Conservation (phyloP, 1,284 basidiomycete species). For the Boletus semigastroideus region DNA sequence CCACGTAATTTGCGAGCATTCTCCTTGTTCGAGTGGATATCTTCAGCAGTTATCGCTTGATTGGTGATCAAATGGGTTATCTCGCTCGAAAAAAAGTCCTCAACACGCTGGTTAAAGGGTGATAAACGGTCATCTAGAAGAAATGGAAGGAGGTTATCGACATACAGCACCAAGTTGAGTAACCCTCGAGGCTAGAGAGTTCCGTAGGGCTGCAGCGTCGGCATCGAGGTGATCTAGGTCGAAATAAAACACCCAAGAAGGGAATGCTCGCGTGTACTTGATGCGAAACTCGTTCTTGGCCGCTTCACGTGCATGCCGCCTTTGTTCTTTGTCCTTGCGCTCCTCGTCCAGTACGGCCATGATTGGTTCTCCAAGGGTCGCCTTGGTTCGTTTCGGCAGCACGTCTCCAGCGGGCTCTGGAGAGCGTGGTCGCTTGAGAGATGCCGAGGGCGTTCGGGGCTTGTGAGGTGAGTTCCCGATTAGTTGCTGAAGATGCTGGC, state of each 20-base stretch:
- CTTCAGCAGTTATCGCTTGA: conserved; percentile 41
- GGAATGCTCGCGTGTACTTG: conserved; percentile 87
- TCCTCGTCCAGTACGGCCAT: conserved; percentile 29
- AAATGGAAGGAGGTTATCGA: conserved; percentile 17
- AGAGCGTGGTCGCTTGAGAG: conserved; percentile 61
- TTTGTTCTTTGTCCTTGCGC: conserved; percentile 43
- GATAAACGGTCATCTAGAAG: neutral
- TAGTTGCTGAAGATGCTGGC: conserved; percentile 35
- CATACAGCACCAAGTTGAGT: conserved; percentile 76
- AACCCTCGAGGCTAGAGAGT: conserved; percentile 55
- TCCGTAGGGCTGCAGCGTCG: conserved; percentile 44
- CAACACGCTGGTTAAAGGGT: conserved; percentile 55
- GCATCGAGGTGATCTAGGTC: conserved; percentile 63
- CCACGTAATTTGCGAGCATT: conserved; percentile 43
- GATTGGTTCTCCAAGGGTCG: conserved; percentile 24
- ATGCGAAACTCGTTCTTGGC: conserved; percentile 73
- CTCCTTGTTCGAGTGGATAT: conserved; percentile 58
- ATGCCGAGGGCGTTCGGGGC: conserved; percentile 21
- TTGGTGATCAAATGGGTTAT: conserved; percentile 88
- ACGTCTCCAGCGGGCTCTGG: conserved; percentile 50
- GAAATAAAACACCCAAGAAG: conserved; percentile 83
- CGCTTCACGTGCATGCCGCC: conserved; percentile 51
- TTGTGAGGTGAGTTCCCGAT: conserved; percentile 34
- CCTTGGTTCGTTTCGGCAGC: conserved; percentile 33
- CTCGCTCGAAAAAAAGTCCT: conserved; percentile 83